Evolutionary conservation across 1,139 yeast genomes (phyloP).

Genomic region (Suhomyces wounanorum): DNA sequence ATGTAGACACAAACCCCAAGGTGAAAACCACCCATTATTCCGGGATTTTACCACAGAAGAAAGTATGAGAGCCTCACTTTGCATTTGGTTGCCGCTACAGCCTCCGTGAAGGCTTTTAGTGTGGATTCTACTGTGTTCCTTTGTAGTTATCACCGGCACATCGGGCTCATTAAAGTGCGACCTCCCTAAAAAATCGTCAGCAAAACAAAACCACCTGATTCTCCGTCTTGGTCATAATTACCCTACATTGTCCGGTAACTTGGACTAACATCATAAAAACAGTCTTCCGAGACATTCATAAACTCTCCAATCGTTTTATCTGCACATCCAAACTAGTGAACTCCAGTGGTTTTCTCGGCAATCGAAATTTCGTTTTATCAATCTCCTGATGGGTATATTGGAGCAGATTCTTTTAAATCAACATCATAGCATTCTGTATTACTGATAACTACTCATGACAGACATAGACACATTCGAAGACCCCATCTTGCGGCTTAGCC

Average conservation of each 20-base stretch:
- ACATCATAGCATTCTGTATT: not conserved
- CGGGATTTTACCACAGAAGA: no score
- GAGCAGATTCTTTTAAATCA: not conserved
- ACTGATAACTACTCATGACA: constrained; percentile 1
- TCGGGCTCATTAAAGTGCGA: not conserved
- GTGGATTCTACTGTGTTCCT: not conserved
- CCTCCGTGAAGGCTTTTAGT: not conserved
- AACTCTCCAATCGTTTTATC: not conserved
- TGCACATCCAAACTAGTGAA: not conserved
- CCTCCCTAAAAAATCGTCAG: constrained; percentile 4
- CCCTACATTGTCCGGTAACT: not conserved
- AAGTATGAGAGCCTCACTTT: no score
- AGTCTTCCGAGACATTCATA: not conserved
- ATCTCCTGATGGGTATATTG: not conserved
- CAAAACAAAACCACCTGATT: constrained; percentile 11
- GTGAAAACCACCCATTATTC: no score
- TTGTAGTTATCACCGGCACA: constrained; percentile 1
- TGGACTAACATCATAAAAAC: not conserved
- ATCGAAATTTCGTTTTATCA: not conserved
- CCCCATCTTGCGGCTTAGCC: constrained; percentile 49
- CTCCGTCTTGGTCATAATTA: not conserved
- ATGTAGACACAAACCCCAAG: not conserved
- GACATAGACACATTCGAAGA: constrained; percentile 37
- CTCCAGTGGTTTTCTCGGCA: not conserved
- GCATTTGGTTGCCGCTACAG: no score